Conservation (phyloP, 2,329 filamentous ascomycete genomes). For the Clarireedia hainanense region DNA sequence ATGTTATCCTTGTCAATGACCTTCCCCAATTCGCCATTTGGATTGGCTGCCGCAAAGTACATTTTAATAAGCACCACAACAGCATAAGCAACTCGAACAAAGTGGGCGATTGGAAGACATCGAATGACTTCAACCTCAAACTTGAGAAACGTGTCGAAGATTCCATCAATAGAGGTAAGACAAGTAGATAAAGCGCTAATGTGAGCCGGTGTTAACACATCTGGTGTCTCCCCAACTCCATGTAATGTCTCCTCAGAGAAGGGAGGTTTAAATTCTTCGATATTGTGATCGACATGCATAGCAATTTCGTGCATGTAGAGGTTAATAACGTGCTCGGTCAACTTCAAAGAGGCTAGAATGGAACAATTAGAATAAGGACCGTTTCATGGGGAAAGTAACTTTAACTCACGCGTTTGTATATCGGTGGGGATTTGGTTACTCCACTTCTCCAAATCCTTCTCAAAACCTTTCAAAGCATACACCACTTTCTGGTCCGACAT, state of each 20-base stretch:
- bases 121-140: conserved; percentile 41
- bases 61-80: conserved; percentile 52
- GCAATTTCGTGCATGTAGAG: conserved; percentile 53
- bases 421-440: conserved; percentile 35
- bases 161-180: conserved; percentile 43
- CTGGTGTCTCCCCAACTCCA: conserved; percentile 11
- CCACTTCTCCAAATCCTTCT: conserved; percentile 44
- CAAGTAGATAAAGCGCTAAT: conserved; percentile 45
- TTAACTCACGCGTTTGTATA: conserved; percentile 24
- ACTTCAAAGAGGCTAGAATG: conserved; percentile 36
- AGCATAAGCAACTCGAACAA: conserved; percentile 48
- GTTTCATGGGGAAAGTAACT: neutral
- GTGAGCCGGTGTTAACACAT: conserved; percentile 32
- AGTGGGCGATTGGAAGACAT: conserved; percentile 40
- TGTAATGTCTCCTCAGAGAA: conserved; percentile 27
- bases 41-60: conserved; percentile 51
- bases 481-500: conserved; percentile 48
- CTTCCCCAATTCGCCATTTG: conserved; percentile 58
- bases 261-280: conserved; percentile 40
- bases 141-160: conserved; percentile 43
- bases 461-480: conserved; percentile 45
- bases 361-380: conserved; percentile 8
- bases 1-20: conserved; percentile 62
- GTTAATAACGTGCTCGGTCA: conserved; percentile 45
- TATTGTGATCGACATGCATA: conserved; percentile 47